Conservation (phyloP, 148 eudicot genomes). For the Silene conica region DNA sequence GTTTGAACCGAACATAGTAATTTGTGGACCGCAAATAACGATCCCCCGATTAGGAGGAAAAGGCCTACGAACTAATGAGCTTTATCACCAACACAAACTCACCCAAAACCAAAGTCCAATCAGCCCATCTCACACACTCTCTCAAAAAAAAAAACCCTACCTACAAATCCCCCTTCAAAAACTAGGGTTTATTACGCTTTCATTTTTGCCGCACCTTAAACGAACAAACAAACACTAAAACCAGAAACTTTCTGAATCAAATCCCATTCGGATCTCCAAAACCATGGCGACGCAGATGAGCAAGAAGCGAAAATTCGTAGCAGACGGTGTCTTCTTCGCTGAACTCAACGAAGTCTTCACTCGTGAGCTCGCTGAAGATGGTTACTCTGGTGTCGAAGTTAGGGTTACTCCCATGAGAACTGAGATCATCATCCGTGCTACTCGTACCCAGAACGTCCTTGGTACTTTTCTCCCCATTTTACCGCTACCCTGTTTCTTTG, state of each 20-base stretch:
- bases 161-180: not conserved
- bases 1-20: too few species aligned
- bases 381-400: constrained; percentile 88
- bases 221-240: not conserved
- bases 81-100: not conserved
- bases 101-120: not conserved
- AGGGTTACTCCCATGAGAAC: constrained; percentile 92
- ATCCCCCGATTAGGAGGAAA: too few species aligned
- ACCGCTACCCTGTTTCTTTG: not conserved
- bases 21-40: too few species aligned
- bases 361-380: constrained; percentile 82
- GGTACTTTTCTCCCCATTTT: not conserved
- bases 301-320: constrained; percentile 80
- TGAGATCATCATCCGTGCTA: constrained; percentile 82
- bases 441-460: constrained; percentile 11
- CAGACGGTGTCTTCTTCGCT: constrained; percentile 88
- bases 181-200: constrained; percentile 14
- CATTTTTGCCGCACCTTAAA: not conserved
- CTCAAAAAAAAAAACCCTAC: not conserved
- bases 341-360: constrained; percentile 76
- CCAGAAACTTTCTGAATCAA: not conserved
- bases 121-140: not conserved
- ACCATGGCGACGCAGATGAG: constrained; percentile 70
- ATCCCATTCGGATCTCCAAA: constrained; percentile 5
- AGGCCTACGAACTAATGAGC: too few species aligned